Conservation (phyloP, 345 rosid genomes). For the Pistacia atlantica region DNA sequence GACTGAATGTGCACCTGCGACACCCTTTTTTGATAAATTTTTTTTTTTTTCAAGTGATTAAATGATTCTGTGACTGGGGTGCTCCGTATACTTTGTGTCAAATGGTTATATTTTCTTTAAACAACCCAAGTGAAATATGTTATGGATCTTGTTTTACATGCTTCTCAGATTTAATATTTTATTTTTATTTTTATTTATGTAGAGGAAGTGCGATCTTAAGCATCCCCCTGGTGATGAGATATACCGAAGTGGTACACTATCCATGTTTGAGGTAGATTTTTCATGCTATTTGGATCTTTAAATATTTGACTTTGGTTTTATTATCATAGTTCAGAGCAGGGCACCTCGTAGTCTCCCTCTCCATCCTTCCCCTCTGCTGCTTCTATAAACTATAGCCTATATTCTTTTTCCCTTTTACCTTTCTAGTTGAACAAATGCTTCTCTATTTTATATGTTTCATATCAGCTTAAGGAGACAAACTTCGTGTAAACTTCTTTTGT, state of each 20-base stretch:
- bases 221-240: constrained; percentile 99
- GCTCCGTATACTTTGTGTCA: neutral
- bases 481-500: neutral
- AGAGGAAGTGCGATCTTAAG: constrained; percentile 96
- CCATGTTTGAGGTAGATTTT: constrained; percentile 92
- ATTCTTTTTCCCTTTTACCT: neutral
- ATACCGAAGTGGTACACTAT: constrained; percentile 91
- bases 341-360: neutral
- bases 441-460: too few species aligned
- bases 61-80: neutral
- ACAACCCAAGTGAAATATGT: neutral
- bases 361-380: neutral
- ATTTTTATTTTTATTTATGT: constrained; percentile 16
- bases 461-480: neutral
- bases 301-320: neutral
- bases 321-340: neutral
- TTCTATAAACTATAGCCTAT: neutral
- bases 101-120: neutral
- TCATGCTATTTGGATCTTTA: neutral
- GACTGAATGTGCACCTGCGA: neutral
- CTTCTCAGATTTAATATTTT: neutral
- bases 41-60: neutral
- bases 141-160: neutral
- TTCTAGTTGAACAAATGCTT: neutral
- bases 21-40: neutral